phyloP scores from a whole-genome alignment of 2,329 filamentous ascomycete species.

The Aspergillus phoenicis region DNA sequence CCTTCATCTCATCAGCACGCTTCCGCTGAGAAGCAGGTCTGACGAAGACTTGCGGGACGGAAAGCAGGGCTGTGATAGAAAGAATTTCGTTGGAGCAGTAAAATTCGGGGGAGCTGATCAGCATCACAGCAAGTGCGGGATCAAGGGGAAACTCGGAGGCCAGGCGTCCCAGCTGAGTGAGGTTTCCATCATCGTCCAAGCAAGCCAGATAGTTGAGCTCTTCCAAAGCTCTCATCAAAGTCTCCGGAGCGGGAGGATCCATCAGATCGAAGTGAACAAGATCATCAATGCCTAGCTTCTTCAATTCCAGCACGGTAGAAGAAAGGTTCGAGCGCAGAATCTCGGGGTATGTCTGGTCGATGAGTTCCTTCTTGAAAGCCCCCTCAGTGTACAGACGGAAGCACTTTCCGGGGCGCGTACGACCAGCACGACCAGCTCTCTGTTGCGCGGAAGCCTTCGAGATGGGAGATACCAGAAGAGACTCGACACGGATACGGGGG shows the following conservation, averaged over 20 bases:
- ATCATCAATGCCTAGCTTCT: slow-evolving; percentile 94
- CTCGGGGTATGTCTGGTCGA: slow-evolving; percentile 95
- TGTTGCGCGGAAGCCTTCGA: slow-evolving; percentile 97
- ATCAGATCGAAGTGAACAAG: slow-evolving; percentile 98
- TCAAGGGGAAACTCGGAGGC: slow-evolving; percentile 96
- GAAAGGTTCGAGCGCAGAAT: slow-evolving; percentile 92
- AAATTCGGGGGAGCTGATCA: slow-evolving; percentile 96
- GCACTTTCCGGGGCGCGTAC: slow-evolving; percentile 97
- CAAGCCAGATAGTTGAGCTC: slow-evolving; percentile 97
- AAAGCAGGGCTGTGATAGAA: slow-evolving; percentile 89
- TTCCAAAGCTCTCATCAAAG: slow-evolving; percentile 95
- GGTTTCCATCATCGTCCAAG: slow-evolving; percentile 91
- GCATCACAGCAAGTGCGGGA: slow-evolving; percentile 92
- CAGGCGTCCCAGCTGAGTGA: slow-evolving; percentile 80
- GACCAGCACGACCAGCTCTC: slow-evolving; percentile 96
- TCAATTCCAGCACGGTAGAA: slow-evolving; percentile 92
- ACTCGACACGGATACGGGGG: slow-evolving; percentile 92
- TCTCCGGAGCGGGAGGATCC: slow-evolving; percentile 97
- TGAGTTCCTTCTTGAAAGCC: slow-evolving; percentile 97
- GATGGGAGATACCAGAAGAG: slow-evolving; percentile 93
- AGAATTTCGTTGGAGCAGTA: slow-evolving; percentile 98
- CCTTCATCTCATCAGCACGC: slow-evolving; percentile 96
- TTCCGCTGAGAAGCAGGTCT: slow-evolving; percentile 83
- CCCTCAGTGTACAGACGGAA: slow-evolving; percentile 94
- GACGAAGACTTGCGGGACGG: slow-evolving; percentile 90